Evolutionary conservation across 192 early-diverging fungal genomes (phyloP), one percentile per base, ranked within the genome.

Genomic region (Geosiphon pyriformis): DNA sequence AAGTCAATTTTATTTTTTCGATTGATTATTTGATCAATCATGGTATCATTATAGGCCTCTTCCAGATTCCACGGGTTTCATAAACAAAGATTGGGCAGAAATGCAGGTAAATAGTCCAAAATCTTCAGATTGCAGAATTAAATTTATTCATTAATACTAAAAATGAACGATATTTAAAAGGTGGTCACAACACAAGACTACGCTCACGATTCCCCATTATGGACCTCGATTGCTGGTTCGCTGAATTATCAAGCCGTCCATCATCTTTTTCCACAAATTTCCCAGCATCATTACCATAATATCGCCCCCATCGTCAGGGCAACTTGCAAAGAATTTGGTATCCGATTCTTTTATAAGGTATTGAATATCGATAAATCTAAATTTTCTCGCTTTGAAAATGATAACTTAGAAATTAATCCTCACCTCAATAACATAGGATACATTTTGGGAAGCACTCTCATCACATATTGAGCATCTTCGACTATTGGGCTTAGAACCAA

Each of bases 231-330:
- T 26, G 75, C 75, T 30, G 80, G 80, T 25, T 74, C 77, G 26
- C 70, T 81, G 61, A 81, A 81, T 64, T 81, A 77, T 65, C 80
- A 81, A 68, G 67, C 75, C 32, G 78, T 80, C 1, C 80, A 81
- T 68, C 80, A 81, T 59, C 18, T 81, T 46, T 81, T 81, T 71
- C 77, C 80, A 11, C 71, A 79, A 48, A 47, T 81, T 33, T 78
- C 77, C 15, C 80, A 84, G 72, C 78, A 78, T 63, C 75, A 78
- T 47, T 84, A 84, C 68, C 71, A 71, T 26, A 74, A 73, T 18
- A 78, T 84, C 42, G 62, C 71, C 51, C 73, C 68, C 10, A 77
- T 84, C 27, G 79, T 82, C 33, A 73, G 69, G 27, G 55, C 78
- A 10, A 72, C 78, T 20, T 84, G 82, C 56, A 71, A 33, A 25